These are phyloP conservation scores for Aspergillus indologenus DNA, from an alignment of 495 filamentous ascomycete genomes.

Conservation along the genomic window DNA sequence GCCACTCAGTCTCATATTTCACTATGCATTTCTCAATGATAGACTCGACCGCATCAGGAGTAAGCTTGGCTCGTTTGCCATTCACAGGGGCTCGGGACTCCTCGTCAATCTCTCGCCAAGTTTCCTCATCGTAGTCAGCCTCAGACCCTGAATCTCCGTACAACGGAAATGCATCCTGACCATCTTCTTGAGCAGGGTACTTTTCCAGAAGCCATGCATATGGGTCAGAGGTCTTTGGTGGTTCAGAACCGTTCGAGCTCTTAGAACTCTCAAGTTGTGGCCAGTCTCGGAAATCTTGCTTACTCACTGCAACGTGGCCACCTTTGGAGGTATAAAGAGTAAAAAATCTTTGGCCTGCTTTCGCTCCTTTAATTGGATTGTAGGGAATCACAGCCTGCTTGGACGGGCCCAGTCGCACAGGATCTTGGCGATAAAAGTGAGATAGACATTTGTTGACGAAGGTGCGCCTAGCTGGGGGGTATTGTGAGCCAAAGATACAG, in stretches of 20 bases:
- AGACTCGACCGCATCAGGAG: conserved; percentile 43
- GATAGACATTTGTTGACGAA: conserved; percentile 28
- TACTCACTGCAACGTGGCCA: conserved; percentile 23
- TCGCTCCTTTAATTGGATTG: conserved; percentile 9
- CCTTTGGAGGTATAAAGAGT: conserved; percentile 26
- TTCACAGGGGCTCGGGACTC: conserved; percentile 38
- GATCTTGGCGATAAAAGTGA: conserved; percentile 24
- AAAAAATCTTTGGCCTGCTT: conserved; percentile 16
- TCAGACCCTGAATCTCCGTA: conserved; percentile 66
- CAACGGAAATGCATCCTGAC: conserved; percentile 54
- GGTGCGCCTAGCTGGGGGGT: conserved; percentile 21
- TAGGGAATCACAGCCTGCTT: conserved; percentile 29
- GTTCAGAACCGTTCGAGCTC: not conserved
- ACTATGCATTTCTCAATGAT: conserved; percentile 54
- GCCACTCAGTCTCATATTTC: conserved; percentile 57
- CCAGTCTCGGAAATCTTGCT: conserved; percentile 24
- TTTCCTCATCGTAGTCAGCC: conserved; percentile 51
- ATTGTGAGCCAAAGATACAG: conserved; percentile 15
- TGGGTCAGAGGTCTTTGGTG: conserved; percentile 5
- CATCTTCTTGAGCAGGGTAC: conserved; percentile 37
- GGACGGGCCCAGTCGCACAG: conserved; percentile 14
- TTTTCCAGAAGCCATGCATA: conserved; percentile 38
- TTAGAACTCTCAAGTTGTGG: conserved; percentile 14
- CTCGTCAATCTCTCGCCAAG: conserved; percentile 60
- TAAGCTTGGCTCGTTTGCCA: conserved; percentile 29